Evolutionary conservation across 495 filamentous ascomycete genomes (phyloP).

Genomic region (Hypoxylon fuscum): DNA sequence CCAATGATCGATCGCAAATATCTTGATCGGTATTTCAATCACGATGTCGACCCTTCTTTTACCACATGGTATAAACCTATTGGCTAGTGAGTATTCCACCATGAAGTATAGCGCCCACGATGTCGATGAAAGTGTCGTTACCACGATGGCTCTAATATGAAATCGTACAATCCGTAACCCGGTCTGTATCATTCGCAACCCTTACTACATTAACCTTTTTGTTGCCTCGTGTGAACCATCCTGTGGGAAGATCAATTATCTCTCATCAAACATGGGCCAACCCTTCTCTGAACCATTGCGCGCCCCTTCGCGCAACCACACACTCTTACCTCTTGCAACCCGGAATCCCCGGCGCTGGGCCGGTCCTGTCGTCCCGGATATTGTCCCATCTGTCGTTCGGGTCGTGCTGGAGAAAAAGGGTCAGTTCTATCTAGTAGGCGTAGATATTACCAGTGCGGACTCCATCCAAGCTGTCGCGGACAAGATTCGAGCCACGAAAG

Average conservation of each 20-base stretch:
- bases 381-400: not conserved
- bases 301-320: not conserved
- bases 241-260: not conserved
- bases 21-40: too few species aligned
- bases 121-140: not conserved
- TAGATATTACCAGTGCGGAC: not conserved
- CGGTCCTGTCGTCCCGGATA: too few species aligned
- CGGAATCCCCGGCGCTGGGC: not conserved
- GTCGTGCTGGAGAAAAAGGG: conserved; percentile 2
- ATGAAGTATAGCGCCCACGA: not conserved
- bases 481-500: not conserved
- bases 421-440: not conserved
- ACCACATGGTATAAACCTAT: not conserved
- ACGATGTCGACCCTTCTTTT: too few species aligned
- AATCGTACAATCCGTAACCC: not conserved
- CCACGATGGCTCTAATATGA: not conserved
- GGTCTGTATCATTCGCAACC: not conserved
- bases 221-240: not conserved
- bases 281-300: not conserved
- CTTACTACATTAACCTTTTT: not conserved
- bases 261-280: not conserved
- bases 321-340: not conserved
- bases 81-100: not conserved
- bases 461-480: not conserved
- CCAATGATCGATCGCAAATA: too few species aligned